Conservation (phyloP, 2,329 filamentous ascomycete genomes). For the Drechslerella dactyloides region DNA sequence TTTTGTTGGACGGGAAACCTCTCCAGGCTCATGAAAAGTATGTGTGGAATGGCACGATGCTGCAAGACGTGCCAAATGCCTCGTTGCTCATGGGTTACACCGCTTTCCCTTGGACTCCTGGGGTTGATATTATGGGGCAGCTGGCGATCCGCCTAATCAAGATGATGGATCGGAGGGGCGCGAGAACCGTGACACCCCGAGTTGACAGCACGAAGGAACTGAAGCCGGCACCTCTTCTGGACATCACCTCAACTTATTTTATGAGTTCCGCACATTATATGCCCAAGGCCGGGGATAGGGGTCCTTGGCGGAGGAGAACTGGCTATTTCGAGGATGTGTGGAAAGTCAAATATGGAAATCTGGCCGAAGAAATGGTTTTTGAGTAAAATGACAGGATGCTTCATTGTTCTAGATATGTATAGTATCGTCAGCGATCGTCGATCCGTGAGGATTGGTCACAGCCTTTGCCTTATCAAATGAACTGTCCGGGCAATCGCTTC, state of each 20-base stretch:
- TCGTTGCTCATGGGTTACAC: constrained; percentile 68
- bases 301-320: constrained; percentile 22
- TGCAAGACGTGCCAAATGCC: constrained; percentile 69
- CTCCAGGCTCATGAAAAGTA: constrained; percentile 63
- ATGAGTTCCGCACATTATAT: constrained; percentile 59
- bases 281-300: constrained; percentile 58
- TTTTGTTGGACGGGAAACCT: constrained; percentile 63
- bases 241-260: constrained; percentile 64
- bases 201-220: constrained; percentile 58
- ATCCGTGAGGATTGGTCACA: neutral
- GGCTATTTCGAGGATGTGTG: constrained; percentile 33
- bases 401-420: neutral
- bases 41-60: constrained; percentile 68
- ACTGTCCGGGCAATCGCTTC: no score
- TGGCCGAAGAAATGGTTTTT: constrained; percentile 24
- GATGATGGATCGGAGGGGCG: constrained; percentile 61
- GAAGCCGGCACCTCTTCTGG: constrained; percentile 59
- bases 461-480: no score
- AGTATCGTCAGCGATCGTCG: neutral
- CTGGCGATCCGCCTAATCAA: constrained; percentile 64
- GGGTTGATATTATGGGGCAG: constrained; percentile 64
- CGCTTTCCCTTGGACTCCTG: constrained; percentile 69
- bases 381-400: constrained; percentile 5
- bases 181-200: constrained; percentile 60
- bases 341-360: constrained; percentile 28